phyloP scores from a whole-genome alignment of 345 rosid genomes.

The Hibiscus syriacus region DNA sequence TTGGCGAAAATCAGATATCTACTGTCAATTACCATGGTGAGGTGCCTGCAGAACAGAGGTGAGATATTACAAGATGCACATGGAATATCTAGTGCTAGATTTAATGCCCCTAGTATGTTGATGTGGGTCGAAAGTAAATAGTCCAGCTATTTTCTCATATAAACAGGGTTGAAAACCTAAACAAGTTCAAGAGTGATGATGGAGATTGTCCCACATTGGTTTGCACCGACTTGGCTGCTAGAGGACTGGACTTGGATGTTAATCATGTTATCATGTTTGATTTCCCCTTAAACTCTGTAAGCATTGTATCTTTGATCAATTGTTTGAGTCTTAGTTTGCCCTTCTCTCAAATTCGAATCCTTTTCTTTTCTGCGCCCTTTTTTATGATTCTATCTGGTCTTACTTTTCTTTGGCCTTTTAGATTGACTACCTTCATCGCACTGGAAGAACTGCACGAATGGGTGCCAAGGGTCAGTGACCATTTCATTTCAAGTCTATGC shows the following conservation, averaged over 20 bases:
- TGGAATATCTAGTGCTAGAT: background rate
- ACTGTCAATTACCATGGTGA: conserved; percentile 95
- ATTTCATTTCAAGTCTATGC: conserved; percentile 3
- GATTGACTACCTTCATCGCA: conserved; percentile 97
- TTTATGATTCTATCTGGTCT: conserved; percentile 6
- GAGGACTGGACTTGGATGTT: conserved; percentile 85
- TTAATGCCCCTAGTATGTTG: background rate
- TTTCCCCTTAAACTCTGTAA: conserved; percentile 89
- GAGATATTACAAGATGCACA: conserved; percentile 8
- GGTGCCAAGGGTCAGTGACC: conserved; percentile 77
- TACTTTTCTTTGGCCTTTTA: conserved; percentile 20
- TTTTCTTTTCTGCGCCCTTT: background rate
- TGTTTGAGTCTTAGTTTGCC: background rate
- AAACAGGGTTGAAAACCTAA: conserved; percentile 73
- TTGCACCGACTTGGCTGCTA: conserved; percentile 93
- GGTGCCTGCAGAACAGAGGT: conserved; percentile 95
- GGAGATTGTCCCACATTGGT: conserved; percentile 92
- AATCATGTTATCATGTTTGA: conserved; percentile 99
- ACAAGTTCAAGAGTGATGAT: conserved; percentile 79
- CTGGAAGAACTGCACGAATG: conserved; percentile 97
- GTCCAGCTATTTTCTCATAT: background rate
- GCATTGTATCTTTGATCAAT: conserved; percentile 14
- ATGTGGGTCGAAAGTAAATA: background rate
- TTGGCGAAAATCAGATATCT: conserved; percentile 64
- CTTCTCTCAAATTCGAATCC: background rate